phyloP scores from a whole-genome alignment of 495 filamentous ascomycete species.

The Penicillium turbatum region DNA sequence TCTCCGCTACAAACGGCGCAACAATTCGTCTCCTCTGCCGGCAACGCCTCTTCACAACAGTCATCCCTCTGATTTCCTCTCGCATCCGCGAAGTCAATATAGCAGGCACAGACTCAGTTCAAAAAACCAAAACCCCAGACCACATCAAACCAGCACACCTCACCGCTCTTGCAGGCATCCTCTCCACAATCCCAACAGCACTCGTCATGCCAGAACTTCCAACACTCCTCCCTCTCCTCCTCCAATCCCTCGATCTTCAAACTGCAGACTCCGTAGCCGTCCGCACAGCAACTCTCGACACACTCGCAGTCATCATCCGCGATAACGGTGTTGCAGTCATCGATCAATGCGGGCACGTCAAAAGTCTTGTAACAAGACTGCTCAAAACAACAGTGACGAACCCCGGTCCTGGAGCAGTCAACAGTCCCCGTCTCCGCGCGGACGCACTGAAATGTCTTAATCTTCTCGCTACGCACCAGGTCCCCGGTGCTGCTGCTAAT shows the following conservation, averaged over 20 bases:
- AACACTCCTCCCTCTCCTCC: conserved; percentile 60
- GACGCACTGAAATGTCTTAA: conserved; percentile 54
- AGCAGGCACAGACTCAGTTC: conserved; percentile 16
- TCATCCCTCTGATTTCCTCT: conserved; percentile 54
- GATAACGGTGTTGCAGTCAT: conserved; percentile 51
- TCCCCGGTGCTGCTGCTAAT: conserved; percentile 22
- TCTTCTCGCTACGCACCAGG: conserved; percentile 45
- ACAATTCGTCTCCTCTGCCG: conserved; percentile 59
- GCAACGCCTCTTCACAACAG: conserved; percentile 61
- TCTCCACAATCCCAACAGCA: conserved; percentile 55
- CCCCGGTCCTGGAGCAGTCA: conserved; percentile 13
- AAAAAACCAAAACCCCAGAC: conserved; percentile 6
- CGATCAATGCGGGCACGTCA: conserved; percentile 55
- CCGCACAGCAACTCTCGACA: conserved; percentile 59
- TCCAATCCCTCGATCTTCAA: conserved; percentile 64
- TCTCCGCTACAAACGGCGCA: conserved; percentile 61
- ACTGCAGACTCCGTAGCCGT: conserved; percentile 47
- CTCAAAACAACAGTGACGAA: conserved; percentile 41
- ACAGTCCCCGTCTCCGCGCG: conserved; percentile 45
- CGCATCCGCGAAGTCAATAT: conserved; percentile 49
- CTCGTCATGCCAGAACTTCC: conserved; percentile 58
- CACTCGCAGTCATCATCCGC: conserved; percentile 54
- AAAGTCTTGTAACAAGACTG: conserved; percentile 56
- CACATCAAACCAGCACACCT: conserved; percentile 59
- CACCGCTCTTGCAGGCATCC: conserved; percentile 60